Evolutionary conservation across 2,329 filamentous ascomycete species (phyloP).

Genomic region (Colletotrichum sublineola): DNA sequence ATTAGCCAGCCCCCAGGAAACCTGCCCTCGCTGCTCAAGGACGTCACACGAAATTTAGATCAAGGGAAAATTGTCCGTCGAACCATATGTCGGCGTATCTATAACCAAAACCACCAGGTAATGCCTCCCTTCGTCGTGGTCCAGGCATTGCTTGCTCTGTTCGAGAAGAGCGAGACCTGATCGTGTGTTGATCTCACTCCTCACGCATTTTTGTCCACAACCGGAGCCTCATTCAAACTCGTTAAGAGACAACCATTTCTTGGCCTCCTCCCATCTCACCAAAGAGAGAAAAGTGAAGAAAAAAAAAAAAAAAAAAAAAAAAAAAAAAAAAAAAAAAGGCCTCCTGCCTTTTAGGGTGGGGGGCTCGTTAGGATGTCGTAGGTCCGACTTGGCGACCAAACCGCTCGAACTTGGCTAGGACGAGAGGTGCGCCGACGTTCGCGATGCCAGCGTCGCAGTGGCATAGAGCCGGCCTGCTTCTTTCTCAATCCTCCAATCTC

Average conservation of each 20-base stretch:
- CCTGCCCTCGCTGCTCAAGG: slow-evolving; percentile 1
- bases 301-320: too few species aligned
- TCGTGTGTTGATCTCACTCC: slow-evolving; percentile 13
- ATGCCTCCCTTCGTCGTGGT: background rate
- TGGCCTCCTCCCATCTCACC: background rate
- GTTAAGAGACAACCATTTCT: slow-evolving; percentile 2
- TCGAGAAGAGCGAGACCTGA: background rate
- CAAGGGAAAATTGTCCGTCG: slow-evolving; percentile 28
- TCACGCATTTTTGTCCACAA: slow-evolving; percentile 17
- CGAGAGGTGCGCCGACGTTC: background rate
- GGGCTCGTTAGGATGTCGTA: slow-evolving; percentile 15
- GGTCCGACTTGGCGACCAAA: slow-evolving; percentile 6
- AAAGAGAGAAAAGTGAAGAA: too few species aligned
- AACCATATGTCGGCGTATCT: slow-evolving; percentile 36
- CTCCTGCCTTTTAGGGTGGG: background rate
- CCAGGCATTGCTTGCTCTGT: background rate
- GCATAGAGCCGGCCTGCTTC: slow-evolving; percentile 21
- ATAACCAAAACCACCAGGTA: slow-evolving; percentile 19
- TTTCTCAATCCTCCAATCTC: slow-evolving; percentile 35
- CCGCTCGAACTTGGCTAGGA: slow-evolving; percentile 5
- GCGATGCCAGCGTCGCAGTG: slow-evolving; percentile 32
- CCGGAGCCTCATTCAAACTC: slow-evolving; percentile 17
- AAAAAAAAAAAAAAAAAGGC: too few species aligned
- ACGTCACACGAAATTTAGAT: background rate
- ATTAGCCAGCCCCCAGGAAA: background rate